These are phyloP conservation scores for Rosa chinensis DNA, from an alignment of 306 rosid genomes.

Conservation along the genomic window DNA sequence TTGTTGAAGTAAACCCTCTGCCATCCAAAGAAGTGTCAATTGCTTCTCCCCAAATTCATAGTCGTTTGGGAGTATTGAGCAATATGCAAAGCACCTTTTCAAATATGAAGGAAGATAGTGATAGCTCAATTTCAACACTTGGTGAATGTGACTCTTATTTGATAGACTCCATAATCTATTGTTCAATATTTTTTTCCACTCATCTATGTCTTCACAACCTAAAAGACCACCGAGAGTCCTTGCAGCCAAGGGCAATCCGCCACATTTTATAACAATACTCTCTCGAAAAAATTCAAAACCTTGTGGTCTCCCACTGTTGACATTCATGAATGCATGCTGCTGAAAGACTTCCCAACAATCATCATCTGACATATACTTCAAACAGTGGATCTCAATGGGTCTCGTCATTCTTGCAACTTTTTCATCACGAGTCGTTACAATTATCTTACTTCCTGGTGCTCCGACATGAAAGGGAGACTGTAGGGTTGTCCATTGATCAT, in stretches of 20 bases:
- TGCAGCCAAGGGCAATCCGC: constrained; percentile 32
- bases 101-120: constrained; percentile 21
- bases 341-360: constrained; percentile 28
- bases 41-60: constrained; percentile 13
- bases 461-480: constrained; percentile 16
- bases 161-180: constrained; percentile 23
- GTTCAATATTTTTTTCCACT: constrained; percentile 23
- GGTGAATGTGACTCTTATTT: constrained; percentile 1
- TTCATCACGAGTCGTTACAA: constrained; percentile 27
- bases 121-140: constrained; percentile 28
- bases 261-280: constrained; percentile 28
- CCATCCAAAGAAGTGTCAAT: background rate
- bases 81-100: constrained; percentile 43
- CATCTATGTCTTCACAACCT: background rate
- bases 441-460: constrained; percentile 22
- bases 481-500: constrained; percentile 14
- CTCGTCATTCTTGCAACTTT: constrained; percentile 21
- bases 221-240: constrained; percentile 34
- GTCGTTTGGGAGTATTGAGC: constrained; percentile 30
- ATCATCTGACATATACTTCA: background rate
- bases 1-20: no score
- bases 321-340: background rate
- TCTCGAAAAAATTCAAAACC: constrained; percentile 5
- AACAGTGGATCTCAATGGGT: background rate
- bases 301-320: background rate